Conservation (phyloP, 805 yeast species). For the Myxozyma mucilagina region DNA sequence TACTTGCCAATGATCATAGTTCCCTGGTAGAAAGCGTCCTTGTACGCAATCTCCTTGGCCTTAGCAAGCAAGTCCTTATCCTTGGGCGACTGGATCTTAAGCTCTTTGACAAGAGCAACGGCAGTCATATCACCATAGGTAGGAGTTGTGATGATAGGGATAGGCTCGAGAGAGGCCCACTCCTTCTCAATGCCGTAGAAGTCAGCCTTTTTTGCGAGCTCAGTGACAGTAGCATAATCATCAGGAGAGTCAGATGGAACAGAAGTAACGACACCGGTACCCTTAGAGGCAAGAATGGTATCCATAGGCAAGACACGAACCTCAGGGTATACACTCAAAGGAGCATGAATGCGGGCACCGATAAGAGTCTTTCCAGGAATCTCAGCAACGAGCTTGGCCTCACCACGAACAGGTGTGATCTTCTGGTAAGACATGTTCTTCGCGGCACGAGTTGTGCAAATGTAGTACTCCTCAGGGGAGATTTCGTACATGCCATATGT, state of each 20-base stretch:
- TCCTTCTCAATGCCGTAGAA: conserved; percentile 79
- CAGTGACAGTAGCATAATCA: conserved; percentile 84
- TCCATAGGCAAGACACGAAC: conserved; percentile 95
- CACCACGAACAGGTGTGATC: conserved; percentile 84
- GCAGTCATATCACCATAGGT: conserved; percentile 90
- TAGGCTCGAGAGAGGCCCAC: conserved; percentile 77
- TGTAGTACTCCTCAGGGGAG: conserved; percentile 63
- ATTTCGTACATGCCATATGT: conserved; percentile 89
- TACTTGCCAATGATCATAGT: conserved; percentile 75
- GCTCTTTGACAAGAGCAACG: conserved; percentile 73
- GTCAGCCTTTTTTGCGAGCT: conserved; percentile 84
- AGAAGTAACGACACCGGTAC: conserved; percentile 99
- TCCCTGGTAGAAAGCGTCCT: conserved; percentile 95
- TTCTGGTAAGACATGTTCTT: conserved; percentile 97
- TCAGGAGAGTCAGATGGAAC: conserved; percentile 99
- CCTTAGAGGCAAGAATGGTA: conserved; percentile 89
- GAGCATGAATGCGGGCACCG: conserved; percentile 86
- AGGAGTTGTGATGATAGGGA: conserved; percentile 75
- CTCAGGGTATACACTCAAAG: conserved; percentile 67
- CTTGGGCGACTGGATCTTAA: conserved; percentile 93
- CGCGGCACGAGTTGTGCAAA: conserved; percentile 93
- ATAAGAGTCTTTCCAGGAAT: conserved; percentile 73
- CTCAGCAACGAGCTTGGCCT: conserved; percentile 57
- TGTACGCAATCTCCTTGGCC: conserved; percentile 93
- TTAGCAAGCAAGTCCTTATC: conserved; percentile 81